phyloP scores from a whole-genome alignment of 495 filamentous ascomycete genomes.

The Bombardia bombarda region DNA sequence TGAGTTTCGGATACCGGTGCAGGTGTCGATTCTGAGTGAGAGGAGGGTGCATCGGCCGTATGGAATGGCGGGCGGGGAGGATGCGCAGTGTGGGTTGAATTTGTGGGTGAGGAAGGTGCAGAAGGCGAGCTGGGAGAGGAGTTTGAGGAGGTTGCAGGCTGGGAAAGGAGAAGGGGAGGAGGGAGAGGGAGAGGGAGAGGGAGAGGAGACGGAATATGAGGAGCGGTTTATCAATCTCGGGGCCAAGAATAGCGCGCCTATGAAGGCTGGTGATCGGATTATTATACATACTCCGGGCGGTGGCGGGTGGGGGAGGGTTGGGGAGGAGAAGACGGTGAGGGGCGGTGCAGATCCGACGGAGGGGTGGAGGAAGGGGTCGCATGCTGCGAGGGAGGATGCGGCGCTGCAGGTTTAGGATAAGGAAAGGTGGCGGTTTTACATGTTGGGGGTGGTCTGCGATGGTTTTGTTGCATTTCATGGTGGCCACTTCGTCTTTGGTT shows the following conservation, averaged over 20 bases:
- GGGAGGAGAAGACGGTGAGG: slow-evolving; percentile 40
- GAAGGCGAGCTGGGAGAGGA: slow-evolving; percentile 38
- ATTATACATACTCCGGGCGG: slow-evolving; percentile 64
- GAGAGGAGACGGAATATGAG: slow-evolving; percentile 42
- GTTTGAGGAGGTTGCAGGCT: slow-evolving; percentile 22
- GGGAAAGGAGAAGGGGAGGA: slow-evolving; percentile 16
- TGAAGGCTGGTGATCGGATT: slow-evolving; percentile 80
- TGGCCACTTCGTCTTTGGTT: no score
- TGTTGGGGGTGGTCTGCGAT: no score
- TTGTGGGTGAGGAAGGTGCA: slow-evolving; percentile 71
- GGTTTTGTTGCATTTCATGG: no score
- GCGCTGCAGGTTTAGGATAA: slow-evolving; percentile 35
- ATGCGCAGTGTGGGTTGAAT: slow-evolving; percentile 73
- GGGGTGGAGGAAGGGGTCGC: slow-evolving; percentile 53
- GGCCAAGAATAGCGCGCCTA: slow-evolving; percentile 86
- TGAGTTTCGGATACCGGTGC: slow-evolving; percentile 83
- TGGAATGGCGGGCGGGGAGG: slow-evolving; percentile 78
- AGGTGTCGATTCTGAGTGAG: slow-evolving; percentile 85
- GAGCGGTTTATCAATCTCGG: slow-evolving; percentile 75
- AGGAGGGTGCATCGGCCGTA: slow-evolving; percentile 82
- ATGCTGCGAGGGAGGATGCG: slow-evolving; percentile 45
- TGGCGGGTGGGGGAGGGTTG: slow-evolving; percentile 61
- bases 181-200: slow-evolving; percentile 19
- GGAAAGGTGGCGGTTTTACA: no score
- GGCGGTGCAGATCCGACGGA: slow-evolving; percentile 44